Evolutionary conservation across 2,329 filamentous ascomycete species (phyloP).

Genomic region (Bipolaris victoriae): DNA sequence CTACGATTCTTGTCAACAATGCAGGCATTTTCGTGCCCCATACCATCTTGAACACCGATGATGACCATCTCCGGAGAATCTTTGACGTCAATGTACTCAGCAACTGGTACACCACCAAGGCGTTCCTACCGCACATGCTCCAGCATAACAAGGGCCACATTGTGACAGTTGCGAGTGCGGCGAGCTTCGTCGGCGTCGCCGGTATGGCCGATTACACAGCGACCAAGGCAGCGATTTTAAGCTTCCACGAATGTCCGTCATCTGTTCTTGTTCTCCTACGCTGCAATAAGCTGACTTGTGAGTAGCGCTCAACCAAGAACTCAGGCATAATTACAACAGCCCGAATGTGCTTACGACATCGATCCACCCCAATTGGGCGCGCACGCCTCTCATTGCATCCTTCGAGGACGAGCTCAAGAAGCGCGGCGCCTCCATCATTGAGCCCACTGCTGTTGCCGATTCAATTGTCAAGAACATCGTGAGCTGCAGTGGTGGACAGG

Average conservation of each 20-base stretch:
- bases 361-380: slow-evolving; percentile 53
- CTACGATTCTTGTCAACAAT: slow-evolving; percentile 47
- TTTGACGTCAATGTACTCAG: slow-evolving; percentile 48
- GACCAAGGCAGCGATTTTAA: slow-evolving; percentile 59
- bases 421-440: slow-evolving; percentile 42
- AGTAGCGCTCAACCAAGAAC: slow-evolving; percentile 46
- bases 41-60: slow-evolving; percentile 41
- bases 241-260: slow-evolving; percentile 60
- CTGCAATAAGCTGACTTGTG: slow-evolving; percentile 7
- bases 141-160: slow-evolving; percentile 57
- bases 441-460: slow-evolving; percentile 49
- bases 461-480: slow-evolving; percentile 52
- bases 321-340: slow-evolving; percentile 48
- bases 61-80: slow-evolving; percentile 41
- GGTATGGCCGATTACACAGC: slow-evolving; percentile 61
- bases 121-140: slow-evolving; percentile 48
- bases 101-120: slow-evolving; percentile 44
- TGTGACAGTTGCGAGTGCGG: slow-evolving; percentile 62
- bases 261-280: slow-evolving; percentile 51
- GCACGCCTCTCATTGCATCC: slow-evolving; percentile 49
- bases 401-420: slow-evolving; percentile 42
- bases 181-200: slow-evolving; percentile 56
- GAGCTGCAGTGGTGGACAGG: slow-evolving; percentile 48
- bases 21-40: slow-evolving; percentile 42
- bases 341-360: slow-evolving; percentile 51